Base-by-base conservation (phyloP, 2,329 filamentous ascomycete genomes). In the Xylaria sp. region DNA sequence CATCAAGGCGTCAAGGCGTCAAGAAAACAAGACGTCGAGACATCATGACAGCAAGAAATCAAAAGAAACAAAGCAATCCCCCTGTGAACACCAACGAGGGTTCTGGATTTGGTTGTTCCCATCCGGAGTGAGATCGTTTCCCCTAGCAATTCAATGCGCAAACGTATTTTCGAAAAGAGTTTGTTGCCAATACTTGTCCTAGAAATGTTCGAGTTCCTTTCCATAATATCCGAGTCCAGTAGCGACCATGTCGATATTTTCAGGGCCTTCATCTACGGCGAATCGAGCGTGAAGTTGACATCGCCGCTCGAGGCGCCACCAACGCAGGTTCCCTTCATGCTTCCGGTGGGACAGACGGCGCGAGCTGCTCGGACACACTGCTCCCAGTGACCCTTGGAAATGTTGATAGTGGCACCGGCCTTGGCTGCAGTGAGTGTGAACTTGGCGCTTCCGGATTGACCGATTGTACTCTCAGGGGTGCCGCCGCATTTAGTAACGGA, bases 301-400 rank as follows among this genome's bases (percentile, higher is more conserved):
- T 81, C 72, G 39, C 79, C 79, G 16, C 63, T 73, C 48, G 74
- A 78, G 35, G 77, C 80, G 4, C 78, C 80, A 11, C 80, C 79
- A 4, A 74, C 67, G 68, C 80, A 83, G 1, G 75, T 76, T 30
- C 72, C 78, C 46, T 69, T 72, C 67, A 81, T 73, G 61, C 76
- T 80, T 16, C 80, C 80, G 6, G 76, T 78, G 18, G 79, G 79
- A 67, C 80, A 83, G 51, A 76, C 75, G 59, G 78, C 76, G 58
- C 77, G 70, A 53, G 81, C 82, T 13, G 82, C 81, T 47, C 79
- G 75, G 55, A 83, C 76, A 67, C 82, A 84, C 54, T 76, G 73
- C 70, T 83, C 78, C 80, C 81, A 82, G 23, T 76, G 72, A 18
- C 75, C 75, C 72, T 83, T 83, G 52, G 75, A 76, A 61, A 84